Evolutionary conservation across 768 basidiomycete genomes (phyloP), one percentile per base, ranked within the genome.

Genomic region (Sporobolomyces phaffii): DNA sequence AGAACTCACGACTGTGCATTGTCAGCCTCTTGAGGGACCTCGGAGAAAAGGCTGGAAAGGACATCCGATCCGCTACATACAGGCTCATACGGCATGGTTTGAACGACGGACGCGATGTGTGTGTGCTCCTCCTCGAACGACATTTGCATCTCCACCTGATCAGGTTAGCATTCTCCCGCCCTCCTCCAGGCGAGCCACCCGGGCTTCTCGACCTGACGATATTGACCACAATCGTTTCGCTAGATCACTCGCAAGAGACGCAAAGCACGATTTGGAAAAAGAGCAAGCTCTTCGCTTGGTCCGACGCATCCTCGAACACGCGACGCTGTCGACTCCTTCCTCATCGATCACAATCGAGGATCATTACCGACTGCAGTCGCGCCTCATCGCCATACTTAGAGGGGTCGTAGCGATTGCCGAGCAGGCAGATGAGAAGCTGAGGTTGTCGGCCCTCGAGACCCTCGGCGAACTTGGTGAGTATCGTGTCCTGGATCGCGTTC

Each of bases 351-450:
- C 17, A 76, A 36, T 15, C 54, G 54, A 43, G 20, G 8, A 20
- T 40, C 22, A 38, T 24, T 24, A 29, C 34, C 15, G 7, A 14
- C 10, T 24, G 31, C 3, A 31, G 74, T 28, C 56, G 28, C 11
- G 31, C 3, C 86, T 88, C 10, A 85, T 89, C 73, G 80, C 85
- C 33, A 83, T 91, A 56, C 84, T 97, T 79, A 84, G 96, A 36
- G 89, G 90, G 15, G 79, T 98, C n/a, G 85, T 97, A 44, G 90
- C 93, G 13, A 84, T 96, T 17, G 91, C 93, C 0, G 96, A 99
- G 76, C 88, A 91, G 63, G 81, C 84, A 14, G 96, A 98, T 70
- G 96, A 98, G 73, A 86, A 88, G 1, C 89, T 98, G 74, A 82
- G 88, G 63, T 81, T 83, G 1, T 84, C 91, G 53, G 89, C 87